phyloP scores from a whole-genome alignment of 2,329 filamentous ascomycete genomes.

The Tympanopsis confertula region DNA sequence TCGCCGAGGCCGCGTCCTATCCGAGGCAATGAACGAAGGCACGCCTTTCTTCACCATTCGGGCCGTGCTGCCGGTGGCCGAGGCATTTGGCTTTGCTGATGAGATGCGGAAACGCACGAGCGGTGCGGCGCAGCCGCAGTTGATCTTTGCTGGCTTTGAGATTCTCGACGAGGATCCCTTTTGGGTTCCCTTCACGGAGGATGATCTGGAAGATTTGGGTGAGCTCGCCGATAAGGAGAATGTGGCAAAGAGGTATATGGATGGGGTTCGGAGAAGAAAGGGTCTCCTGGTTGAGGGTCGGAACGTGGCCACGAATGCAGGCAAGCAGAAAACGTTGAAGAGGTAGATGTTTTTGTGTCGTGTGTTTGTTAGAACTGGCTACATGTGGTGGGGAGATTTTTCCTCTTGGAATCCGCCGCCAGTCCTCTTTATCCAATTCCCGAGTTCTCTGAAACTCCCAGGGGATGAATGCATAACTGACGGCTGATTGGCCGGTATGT shows the following conservation, averaged over 20 bases:
- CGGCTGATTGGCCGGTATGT: too few species aligned
- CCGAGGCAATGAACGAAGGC: constrained; percentile 85
- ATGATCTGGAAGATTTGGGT: constrained; percentile 89
- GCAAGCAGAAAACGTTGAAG: constrained; percentile 74
- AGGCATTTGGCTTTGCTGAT: constrained; percentile 90
- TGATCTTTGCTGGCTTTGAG: constrained; percentile 88
- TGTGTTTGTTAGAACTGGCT: too few species aligned
- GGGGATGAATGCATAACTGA: too few species aligned
- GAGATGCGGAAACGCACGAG: constrained; percentile 92
- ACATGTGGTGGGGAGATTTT: too few species aligned
- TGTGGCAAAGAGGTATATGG: constrained; percentile 92
- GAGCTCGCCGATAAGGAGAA: constrained; percentile 91
- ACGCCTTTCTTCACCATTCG: constrained; percentile 94
- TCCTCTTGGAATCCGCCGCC: too few species aligned
- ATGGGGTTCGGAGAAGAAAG: constrained; percentile 75
- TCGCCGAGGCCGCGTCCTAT: constrained; percentile 76
- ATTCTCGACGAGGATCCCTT: constrained; percentile 91
- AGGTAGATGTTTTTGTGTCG: too few species aligned
- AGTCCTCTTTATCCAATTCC: too few species aligned
- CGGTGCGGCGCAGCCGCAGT: constrained; percentile 80
- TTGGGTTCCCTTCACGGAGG: constrained; percentile 94
- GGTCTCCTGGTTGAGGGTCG: constrained; percentile 73
- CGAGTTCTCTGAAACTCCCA: too few species aligned
- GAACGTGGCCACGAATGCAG: constrained; percentile 69
- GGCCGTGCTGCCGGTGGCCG: constrained; percentile 77